These are phyloP conservation scores for Oryza australiensis DNA, from an alignment of 176 grass and related monocot species.

Conservation along the genomic window DNA sequence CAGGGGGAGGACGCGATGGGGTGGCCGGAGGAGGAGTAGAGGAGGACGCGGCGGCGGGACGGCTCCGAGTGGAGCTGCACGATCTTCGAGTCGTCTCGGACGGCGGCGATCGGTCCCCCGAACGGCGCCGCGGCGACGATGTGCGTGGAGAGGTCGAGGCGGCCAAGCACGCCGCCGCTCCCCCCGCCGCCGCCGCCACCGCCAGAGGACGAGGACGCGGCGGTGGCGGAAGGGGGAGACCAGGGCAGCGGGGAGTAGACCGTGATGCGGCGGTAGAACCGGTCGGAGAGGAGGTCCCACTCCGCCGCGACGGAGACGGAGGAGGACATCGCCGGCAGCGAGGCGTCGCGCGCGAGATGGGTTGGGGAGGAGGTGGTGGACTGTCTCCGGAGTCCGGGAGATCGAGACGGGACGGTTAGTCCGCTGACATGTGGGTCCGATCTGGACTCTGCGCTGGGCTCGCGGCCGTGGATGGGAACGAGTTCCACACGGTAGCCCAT, in stretches of 20 bases:
- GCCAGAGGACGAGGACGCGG: slow-evolving; percentile 42
- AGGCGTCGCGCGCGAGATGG: slow-evolving; percentile 13
- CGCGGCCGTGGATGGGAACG: background rate
- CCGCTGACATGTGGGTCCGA: background rate
- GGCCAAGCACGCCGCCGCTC: slow-evolving; percentile 47
- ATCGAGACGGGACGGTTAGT: background rate
- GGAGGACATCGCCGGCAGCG: slow-evolving; percentile 63
- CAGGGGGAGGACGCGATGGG: slow-evolving; percentile 71
- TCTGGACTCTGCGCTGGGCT: no score
- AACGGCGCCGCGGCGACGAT: slow-evolving; percentile 72
- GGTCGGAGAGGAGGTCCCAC: slow-evolving; percentile 91
- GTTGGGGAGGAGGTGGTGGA: background rate
- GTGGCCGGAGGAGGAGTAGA: slow-evolving; percentile 72
- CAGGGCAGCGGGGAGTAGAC: slow-evolving; percentile 59
- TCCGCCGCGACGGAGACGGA: slow-evolving; percentile 89
- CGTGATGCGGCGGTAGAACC: slow-evolving; percentile 71
- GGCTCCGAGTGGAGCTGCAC: slow-evolving; percentile 92
- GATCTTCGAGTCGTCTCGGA: slow-evolving; percentile 97
- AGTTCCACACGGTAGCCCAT: background rate
- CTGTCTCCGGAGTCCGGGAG: background rate
- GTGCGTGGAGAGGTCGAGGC: slow-evolving; percentile 88
- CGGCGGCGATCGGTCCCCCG: slow-evolving; percentile 87
- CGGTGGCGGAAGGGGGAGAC: slow-evolving; percentile 29
- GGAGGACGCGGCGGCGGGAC: slow-evolving; percentile 84
- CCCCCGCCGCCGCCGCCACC: slow-evolving; percentile 46